phyloP scores from a whole-genome alignment of 192 early-diverging fungal species.

The Podila clonocystis region DNA sequence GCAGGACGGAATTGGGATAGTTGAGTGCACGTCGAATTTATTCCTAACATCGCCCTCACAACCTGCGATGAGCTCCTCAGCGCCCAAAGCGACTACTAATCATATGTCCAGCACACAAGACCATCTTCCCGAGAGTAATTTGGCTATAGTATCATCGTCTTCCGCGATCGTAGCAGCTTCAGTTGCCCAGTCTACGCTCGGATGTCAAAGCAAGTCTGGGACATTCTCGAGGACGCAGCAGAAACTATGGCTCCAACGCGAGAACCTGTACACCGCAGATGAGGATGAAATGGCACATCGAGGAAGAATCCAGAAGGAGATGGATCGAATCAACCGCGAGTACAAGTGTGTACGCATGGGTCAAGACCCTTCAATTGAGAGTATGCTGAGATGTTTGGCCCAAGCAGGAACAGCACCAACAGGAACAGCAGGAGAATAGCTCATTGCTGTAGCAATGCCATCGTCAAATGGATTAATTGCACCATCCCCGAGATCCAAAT shows the following conservation, averaged over 20 bases:
- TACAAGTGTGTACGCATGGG: slow-evolving; percentile 45
- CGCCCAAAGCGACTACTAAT: slow-evolving; percentile 31
- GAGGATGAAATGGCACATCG: slow-evolving; percentile 46
- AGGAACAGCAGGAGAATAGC: no score
- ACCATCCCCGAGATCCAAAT: no score
- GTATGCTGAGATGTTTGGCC: slow-evolving; percentile 34
- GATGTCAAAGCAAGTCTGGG: slow-evolving; percentile 36
- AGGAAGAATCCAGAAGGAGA: slow-evolving; percentile 41
- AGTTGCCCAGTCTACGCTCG: slow-evolving; percentile 39
- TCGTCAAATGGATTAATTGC: no score
- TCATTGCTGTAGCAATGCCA: no score
- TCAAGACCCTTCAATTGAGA: slow-evolving; percentile 28
- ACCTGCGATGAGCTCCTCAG: slow-evolving; percentile 35
- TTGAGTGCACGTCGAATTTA: slow-evolving; percentile 39
- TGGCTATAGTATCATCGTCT: background rate
- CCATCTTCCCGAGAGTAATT: slow-evolving; percentile 5
- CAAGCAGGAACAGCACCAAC: no score
- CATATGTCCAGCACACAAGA: slow-evolving; percentile 36
- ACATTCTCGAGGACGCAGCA: slow-evolving; percentile 41
- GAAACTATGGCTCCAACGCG: slow-evolving; percentile 46
- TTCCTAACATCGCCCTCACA: slow-evolving; percentile 33
- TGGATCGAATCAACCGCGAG: slow-evolving; percentile 41
- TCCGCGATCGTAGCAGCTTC: slow-evolving; percentile 42
- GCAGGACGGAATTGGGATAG: slow-evolving; percentile 7
- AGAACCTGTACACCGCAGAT: slow-evolving; percentile 42